Conservation (phyloP, 2,329 filamentous ascomycete genomes). For the Penicillium polonicum region DNA sequence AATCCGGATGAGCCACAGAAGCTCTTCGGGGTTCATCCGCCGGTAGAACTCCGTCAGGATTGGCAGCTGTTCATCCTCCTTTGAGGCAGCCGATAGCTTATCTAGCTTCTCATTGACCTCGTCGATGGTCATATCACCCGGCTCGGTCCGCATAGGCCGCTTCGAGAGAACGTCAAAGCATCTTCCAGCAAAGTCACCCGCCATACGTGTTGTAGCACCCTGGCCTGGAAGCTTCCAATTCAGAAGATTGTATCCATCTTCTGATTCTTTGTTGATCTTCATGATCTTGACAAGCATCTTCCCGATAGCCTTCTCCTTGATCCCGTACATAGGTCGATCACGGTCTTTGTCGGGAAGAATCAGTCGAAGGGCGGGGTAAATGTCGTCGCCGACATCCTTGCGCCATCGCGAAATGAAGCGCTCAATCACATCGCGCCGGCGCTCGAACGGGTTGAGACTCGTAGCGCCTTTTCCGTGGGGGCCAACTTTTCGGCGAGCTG, state of each 20-base stretch:
- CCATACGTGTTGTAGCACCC: constrained; percentile 60
- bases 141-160: constrained; percentile 69
- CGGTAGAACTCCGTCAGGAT: constrained; percentile 84
- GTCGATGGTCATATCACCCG: constrained; percentile 78
- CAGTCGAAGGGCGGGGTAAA: constrained; percentile 87
- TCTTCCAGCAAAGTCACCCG: constrained; percentile 87
- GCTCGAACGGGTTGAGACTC: constrained; percentile 70
- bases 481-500: constrained; percentile 58
- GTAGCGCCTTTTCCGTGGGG: constrained; percentile 50
- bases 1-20: constrained; percentile 93
- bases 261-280: constrained; percentile 86
- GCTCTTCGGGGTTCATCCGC: constrained; percentile 87
- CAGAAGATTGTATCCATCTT: constrained; percentile 79
- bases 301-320: constrained; percentile 89
- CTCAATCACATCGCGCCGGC: constrained; percentile 76
- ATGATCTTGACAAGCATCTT: constrained; percentile 89
- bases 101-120: constrained; percentile 89
- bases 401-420: constrained; percentile 86
- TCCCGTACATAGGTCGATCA: constrained; percentile 85
- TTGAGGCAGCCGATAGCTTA: constrained; percentile 68
- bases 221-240: constrained; percentile 91
- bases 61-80: constrained; percentile 78
- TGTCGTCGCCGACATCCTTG: constrained; percentile 82
- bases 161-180: constrained; percentile 87
- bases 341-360: constrained; percentile 92